Percentiles rank a stretch among this genome's conserved stretches.
Evolutionary conservation across 805 yeast species (phyloP).

Genomic region (Sugiyamaella floridensis): DNA sequence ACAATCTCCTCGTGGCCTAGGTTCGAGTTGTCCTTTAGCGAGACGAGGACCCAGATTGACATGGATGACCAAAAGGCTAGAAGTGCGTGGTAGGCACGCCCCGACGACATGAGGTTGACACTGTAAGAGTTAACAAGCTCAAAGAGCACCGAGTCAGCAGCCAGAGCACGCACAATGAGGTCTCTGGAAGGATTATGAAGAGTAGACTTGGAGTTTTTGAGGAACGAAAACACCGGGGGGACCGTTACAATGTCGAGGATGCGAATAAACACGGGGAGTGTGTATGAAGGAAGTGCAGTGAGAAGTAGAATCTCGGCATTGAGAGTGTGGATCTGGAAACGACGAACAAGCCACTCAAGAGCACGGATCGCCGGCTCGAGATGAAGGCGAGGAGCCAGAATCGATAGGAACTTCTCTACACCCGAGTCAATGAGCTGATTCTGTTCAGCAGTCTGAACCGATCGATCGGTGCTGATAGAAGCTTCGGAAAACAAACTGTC

Average conservation of each 20-base stretch:
- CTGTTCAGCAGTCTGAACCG: slow-evolving; percentile 73
- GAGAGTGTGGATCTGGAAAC: slow-evolving; percentile 75
- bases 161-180: slow-evolving; percentile 64
- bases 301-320: slow-evolving; percentile 68
- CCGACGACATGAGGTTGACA: slow-evolving; percentile 43
- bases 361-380: slow-evolving; percentile 73
- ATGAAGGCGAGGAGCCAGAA: slow-evolving; percentile 71
- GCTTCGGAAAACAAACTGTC: slow-evolving; percentile 76
- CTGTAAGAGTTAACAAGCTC: slow-evolving; percentile 57
- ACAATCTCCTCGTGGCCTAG: slow-evolving; percentile 32
- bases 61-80: slow-evolving; percentile 73
- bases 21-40: slow-evolving; percentile 40
- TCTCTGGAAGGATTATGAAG: slow-evolving; percentile 58
- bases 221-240: slow-evolving; percentile 76
- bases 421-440: slow-evolving; percentile 67
- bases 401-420: slow-evolving; percentile 62
- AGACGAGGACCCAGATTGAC: slow-evolving; percentile 60
- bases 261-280: slow-evolving; percentile 64
- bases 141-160: slow-evolving; percentile 58
- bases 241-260: slow-evolving; percentile 67
- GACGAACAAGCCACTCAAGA: slow-evolving; percentile 89
- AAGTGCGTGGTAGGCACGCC: slow-evolving; percentile 58
- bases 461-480: slow-evolving; percentile 71
- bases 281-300: slow-evolving; percentile 74
- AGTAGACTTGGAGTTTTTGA: slow-evolving; percentile 57